Evolutionary conservation across 2,329 filamentous ascomycete species (phyloP).

Genomic region (Colletotrichum lindemuthianum): DNA sequence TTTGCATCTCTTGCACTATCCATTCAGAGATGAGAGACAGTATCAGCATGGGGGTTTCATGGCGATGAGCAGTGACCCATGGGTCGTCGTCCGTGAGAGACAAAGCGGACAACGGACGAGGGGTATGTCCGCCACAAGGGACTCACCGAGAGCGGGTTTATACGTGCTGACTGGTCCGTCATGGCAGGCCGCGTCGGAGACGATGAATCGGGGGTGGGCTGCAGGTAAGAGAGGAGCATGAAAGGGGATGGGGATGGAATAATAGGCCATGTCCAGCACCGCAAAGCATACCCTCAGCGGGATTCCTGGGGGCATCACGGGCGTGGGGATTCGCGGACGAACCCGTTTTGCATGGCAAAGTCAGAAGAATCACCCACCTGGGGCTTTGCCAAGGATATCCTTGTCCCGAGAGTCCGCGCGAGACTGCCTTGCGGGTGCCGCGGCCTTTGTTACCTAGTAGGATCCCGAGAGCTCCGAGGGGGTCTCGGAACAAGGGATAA

Average conservation of each 20-base stretch:
- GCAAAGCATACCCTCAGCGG: no score
- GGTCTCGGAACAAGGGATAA: background rate
- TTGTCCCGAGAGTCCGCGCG: background rate
- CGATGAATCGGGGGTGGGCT: no score
- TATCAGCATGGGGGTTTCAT: constrained; percentile 5
- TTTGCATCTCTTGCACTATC: constrained; percentile 27
- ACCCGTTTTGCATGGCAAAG: constrained; percentile 8
- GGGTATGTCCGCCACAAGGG: constrained; percentile 10
- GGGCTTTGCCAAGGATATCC: constrained; percentile 1
- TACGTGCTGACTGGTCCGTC: constrained; percentile 22
- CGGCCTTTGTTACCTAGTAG: constrained; percentile 7
- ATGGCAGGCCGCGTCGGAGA: background rate
- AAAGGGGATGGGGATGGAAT: constrained; percentile 7
- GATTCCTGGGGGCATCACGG: constrained; percentile 1
- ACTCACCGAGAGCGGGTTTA: constrained; percentile 29
- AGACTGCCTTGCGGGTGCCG: constrained; percentile 7
- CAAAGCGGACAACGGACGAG: constrained; percentile 16
- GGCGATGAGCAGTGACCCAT: background rate
- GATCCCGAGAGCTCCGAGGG: background rate
- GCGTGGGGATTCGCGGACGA: background rate
- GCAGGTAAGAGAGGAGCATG: no score
- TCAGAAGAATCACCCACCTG: background rate
- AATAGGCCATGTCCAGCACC: constrained; percentile 14
- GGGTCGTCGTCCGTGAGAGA: background rate
- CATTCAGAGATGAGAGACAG: background rate